phyloP scores from a whole-genome alignment of 805 yeast species.

The Kregervanrija delftensis region DNA sequence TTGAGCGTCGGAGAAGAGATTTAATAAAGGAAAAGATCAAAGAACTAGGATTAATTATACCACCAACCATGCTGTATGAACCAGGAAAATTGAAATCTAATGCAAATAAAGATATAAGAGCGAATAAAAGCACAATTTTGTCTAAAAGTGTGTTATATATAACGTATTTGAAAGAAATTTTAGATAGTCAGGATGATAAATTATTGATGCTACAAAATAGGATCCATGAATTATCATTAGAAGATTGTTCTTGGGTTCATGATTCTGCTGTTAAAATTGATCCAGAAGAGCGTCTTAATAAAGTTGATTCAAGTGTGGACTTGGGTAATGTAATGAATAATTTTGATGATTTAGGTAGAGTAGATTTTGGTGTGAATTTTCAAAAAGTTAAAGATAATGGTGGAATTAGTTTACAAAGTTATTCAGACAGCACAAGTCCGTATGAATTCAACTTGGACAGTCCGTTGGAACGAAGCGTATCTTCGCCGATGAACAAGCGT shows the following conservation, averaged over 20 bases:
- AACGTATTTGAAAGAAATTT: conserved; percentile 53
- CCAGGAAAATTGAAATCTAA: conserved; percentile 21
- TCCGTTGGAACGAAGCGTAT: background rate
- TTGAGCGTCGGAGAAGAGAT: conserved; percentile 87
- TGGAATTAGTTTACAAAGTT: background rate
- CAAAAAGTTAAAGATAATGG: no score
- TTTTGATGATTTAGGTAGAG: no score
- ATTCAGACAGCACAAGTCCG: background rate
- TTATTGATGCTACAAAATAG: conserved; percentile 33
- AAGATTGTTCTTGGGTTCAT: no score
- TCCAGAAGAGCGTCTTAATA: background rate
- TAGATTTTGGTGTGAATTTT: no score
- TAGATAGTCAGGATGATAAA: conserved; percentile 47
- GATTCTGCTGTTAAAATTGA: no score
- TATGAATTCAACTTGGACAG: conserved; percentile 19
- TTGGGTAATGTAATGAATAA: background rate
- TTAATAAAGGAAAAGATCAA: conserved; percentile 82
- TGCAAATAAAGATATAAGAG: conserved; percentile 56
- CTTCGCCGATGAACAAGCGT: no score
- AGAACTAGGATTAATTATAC: conserved; percentile 75
- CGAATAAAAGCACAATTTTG: conserved; percentile 76
- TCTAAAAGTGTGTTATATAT: conserved; percentile 78
- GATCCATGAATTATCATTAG: conserved; percentile 22
- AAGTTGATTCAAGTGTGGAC: background rate
- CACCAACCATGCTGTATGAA: conserved; percentile 58